phyloP scores from a whole-genome alignment of 2,329 filamentous ascomycete species.

The Aureobasidium sp. region DNA sequence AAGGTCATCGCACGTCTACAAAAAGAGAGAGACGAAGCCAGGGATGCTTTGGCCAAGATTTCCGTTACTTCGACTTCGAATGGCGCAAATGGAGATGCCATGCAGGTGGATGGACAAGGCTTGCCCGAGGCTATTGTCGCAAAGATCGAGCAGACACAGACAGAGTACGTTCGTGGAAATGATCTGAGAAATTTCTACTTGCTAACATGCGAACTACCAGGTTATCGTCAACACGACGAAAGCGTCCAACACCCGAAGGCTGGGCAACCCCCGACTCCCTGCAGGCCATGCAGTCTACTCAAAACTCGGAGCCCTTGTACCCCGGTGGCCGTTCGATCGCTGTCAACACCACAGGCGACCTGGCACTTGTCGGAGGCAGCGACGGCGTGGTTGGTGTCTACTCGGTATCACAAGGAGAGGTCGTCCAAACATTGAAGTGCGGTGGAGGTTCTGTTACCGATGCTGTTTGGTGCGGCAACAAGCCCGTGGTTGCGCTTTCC shows the following conservation, averaged over 20 bases:
- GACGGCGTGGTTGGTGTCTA: constrained; percentile 71
- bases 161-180: constrained; percentile 55
- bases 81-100: constrained; percentile 64
- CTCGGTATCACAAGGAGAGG: constrained; percentile 67
- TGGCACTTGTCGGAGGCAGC: constrained; percentile 68
- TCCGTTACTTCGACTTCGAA: constrained; percentile 54
- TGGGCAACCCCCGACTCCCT: constrained; percentile 77
- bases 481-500: constrained; percentile 65
- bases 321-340: constrained; percentile 53
- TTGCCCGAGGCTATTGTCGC: constrained; percentile 65
- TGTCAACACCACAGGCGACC: constrained; percentile 53
- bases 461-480: constrained; percentile 58
- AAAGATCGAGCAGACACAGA: constrained; percentile 73
- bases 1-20: constrained; percentile 86
- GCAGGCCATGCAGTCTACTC: constrained; percentile 48
- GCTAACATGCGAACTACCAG: constrained; percentile 41
- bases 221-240: constrained; percentile 81
- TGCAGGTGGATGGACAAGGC: constrained; percentile 81
- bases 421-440: constrained; percentile 60
- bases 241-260: constrained; percentile 74
- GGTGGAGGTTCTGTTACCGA: constrained; percentile 62
- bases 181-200: not conserved
- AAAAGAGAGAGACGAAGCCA: constrained; percentile 86
- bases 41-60: constrained; percentile 79
- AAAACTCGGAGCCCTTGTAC: constrained; percentile 52